Base-by-base conservation (phyloP, 257 asterid species). In the Eustoma russellianum region DNA sequence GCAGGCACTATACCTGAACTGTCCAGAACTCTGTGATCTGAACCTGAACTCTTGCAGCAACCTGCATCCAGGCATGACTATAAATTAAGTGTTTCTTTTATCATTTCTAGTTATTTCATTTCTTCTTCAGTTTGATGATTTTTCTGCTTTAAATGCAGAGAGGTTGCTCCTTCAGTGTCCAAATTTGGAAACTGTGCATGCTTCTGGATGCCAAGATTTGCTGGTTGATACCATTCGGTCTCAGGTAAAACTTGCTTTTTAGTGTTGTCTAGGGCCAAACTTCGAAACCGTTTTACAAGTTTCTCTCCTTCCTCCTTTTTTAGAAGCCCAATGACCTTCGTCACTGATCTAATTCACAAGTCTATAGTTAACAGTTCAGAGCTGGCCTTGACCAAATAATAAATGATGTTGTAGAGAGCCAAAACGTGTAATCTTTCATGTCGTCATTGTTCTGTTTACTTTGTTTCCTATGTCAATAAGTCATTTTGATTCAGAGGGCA, bases 1-100 rank as follows among this genome's bases (percentile, higher is more conserved):
- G 76, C 97, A 92, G 97, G 95, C 95, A 45, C 68, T 92, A 47
- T 72, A 85, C 75, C 63, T 92, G 35, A 92, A 85, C 49, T 92
- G 99, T 59, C 97, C 94, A 7, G 70, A 72, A 66, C 97, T 92
- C 19, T 52, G 43, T 65, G 95, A 92, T 63, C 52, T 92, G 70
- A 88, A 92, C 70, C 85, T 92, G 58, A 88, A 88, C 78, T 76
- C 86, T 24, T 92, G 99, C 44, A 74, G 65, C 57, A 88, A 92
- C 60, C 73, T 92, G 64, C 83, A 81, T 69, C 89, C 99, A 55
- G 99, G 99, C 88, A 71, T 17, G 64, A 52, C 33, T 34, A 53
- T 57, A 49, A 10, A 15, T 30, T 9, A n/a, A 24, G 54, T 24
- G 43, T 38, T 38, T 7, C 12, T 38, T n/a, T n/a, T 5, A 38